These are phyloP conservation scores for Tricladium varicosporioides DNA, from an alignment of 2,329 filamentous ascomycete genomes.

Conservation along the genomic window DNA sequence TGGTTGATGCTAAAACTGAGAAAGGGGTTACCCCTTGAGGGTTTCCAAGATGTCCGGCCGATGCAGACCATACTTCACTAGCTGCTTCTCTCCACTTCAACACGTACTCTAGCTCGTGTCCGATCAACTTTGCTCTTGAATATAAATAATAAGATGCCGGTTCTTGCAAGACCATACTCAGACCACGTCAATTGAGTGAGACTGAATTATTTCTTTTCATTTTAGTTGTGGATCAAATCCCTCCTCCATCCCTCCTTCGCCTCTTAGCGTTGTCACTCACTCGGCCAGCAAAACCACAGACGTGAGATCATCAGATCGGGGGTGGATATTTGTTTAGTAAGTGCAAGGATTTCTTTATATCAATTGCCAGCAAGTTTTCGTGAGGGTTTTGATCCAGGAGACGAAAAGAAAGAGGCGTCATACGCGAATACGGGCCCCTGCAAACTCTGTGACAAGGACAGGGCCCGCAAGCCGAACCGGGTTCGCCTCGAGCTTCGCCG, in stretches of 20 bases:
- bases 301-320: not conserved
- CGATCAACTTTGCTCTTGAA: not conserved
- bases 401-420: not conserved
- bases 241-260: not conserved
- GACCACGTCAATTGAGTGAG: not conserved
- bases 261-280: not conserved
- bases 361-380: not conserved
- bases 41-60: not conserved
- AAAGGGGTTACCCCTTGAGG: not conserved
- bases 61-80: not conserved
- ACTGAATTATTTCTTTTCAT: not conserved
- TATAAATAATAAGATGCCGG: not conserved
- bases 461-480: not conserved
- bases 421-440: not conserved
- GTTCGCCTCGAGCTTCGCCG: too few species aligned
- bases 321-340: not conserved
- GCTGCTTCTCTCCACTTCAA: not conserved
- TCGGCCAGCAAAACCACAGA: not conserved
- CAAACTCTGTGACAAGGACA: not conserved
- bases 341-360: not conserved
- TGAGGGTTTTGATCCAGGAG: not conserved
- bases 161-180: not conserved
- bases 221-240: not conserved
- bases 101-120: not conserved
- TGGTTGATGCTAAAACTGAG: not conserved